A percentile compares a stretch with the other conserved stretches of the same genome.
Conservation (phyloP, 805 yeast genomes). For the Saccharomycopsis babjevae region DNA sequence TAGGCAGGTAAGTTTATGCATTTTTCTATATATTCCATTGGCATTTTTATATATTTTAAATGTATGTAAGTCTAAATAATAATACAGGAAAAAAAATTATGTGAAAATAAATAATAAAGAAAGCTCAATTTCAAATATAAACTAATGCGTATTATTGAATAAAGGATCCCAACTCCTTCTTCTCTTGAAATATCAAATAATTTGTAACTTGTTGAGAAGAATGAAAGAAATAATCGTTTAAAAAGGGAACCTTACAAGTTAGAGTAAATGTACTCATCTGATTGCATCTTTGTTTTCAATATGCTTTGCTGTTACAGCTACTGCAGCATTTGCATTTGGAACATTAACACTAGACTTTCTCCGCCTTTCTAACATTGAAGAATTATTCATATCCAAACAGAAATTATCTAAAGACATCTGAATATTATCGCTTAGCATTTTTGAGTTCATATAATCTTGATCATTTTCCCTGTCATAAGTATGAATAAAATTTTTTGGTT, state of each 20-base stretch:
- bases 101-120: background rate
- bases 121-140: background rate
- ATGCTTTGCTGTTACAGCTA: background rate
- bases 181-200: no score
- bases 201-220: no score
- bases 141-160: no score
- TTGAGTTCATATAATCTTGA: background rate
- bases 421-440: background rate
- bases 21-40: background rate
- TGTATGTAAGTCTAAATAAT: background rate
- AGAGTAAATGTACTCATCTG: no score
- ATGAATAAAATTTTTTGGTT: background rate
- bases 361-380: constrained; percentile 15
- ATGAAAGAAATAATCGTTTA: no score
- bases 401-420: constrained; percentile 4
- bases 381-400: constrained; percentile 14
- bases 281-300: background rate
- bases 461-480: background rate
- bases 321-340: background rate
- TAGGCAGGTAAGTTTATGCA: background rate
- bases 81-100: background rate
- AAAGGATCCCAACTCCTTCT: no score
- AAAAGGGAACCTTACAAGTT: no score
- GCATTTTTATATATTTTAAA: background rate
- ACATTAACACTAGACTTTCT: constrained; percentile 3